Evolutionary conservation across 768 basidiomycete genomes (phyloP).

Genomic region (Pulveroboletus sp.): DNA sequence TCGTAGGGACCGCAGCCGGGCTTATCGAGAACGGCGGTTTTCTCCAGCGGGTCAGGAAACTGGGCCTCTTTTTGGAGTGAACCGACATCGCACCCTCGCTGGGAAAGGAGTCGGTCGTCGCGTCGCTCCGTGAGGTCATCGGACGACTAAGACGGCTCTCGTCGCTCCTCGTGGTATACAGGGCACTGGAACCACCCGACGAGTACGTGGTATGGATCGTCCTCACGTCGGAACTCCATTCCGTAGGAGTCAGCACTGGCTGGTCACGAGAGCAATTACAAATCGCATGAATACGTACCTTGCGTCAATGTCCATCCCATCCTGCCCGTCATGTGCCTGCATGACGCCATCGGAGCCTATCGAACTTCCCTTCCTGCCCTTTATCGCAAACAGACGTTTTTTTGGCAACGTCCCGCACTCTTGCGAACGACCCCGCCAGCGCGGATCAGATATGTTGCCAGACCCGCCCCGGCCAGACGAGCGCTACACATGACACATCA

Average conservation of each 20-base stretch:
- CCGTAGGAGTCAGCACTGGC: background rate
- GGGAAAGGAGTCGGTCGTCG: background rate
- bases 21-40: background rate
- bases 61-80: background rate
- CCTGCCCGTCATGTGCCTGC: background rate
- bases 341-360: background rate
- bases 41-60: conserved; percentile 2
- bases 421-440: conserved; percentile 8
- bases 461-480: conserved; percentile 27
- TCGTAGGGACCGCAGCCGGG: background rate
- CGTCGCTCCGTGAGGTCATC: conserved; percentile 1
- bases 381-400: conserved; percentile 10
- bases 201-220: conserved; percentile 11
- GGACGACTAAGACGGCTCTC: background rate
- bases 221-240: background rate
- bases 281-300: conserved; percentile 9
- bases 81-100: background rate
- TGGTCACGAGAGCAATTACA: background rate
- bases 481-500: conserved; percentile 8
- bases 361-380: conserved; percentile 5
- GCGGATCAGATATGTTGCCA: conserved; percentile 21
- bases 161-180: background rate
- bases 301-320: background rate
- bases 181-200: conserved; percentile 5
- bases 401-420: background rate